Evolutionary conservation across 306 rosid species (phyloP), one percentile per base, ranked within the genome.

Genomic region (Canavalia ensiformis): DNA sequence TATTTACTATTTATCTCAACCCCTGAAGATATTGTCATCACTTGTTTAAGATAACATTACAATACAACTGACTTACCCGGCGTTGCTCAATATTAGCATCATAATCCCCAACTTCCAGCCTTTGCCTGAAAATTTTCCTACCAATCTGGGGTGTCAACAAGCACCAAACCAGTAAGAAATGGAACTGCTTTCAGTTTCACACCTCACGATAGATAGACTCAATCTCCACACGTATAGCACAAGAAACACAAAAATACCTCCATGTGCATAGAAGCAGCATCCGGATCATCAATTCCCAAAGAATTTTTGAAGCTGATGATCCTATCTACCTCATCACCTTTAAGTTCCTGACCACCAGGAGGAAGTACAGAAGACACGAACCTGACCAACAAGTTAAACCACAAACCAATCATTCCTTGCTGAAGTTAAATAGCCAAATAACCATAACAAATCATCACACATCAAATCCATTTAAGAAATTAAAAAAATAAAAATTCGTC

Each of bases 251-350:
- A 76, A 67, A 82, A 52, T 81, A 93, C 99, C 94, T 96, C 99
- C 90, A 96, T 93, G 86, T 96, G 99, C 97, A 93, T 94, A 45
- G 88, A 51, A 75, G 99, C 99, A 49, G 99, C 98, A 77, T 96
- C 99, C 0, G 99, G 97, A 52, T 96, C 99, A 83, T 96, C 98
- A 80, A 96, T 90, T 52, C 94, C 99, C 83, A 96, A 68, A 55
- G 98, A 92, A 59, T 82, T 96, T 81, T 92, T 96, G 77, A 96
- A 92, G 63, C 33, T 89, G 60, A 87, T 66, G 8, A 96, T 96
- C 59, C 87, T 90, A 45, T 90, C 94, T 28, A 83, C 91, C 78
- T 96, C 99, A 28, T 92, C 97, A 1, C 99, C 99, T 68, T 71
- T 89, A 64, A 96, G 99, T 25, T 93, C 98, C 90, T 92, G 83